Percentiles rank a stretch among this genome's conserved stretches.
Evolutionary conservation across 345 rosid species (phyloP).

Genomic region (Rhodamnia rubescens): DNA sequence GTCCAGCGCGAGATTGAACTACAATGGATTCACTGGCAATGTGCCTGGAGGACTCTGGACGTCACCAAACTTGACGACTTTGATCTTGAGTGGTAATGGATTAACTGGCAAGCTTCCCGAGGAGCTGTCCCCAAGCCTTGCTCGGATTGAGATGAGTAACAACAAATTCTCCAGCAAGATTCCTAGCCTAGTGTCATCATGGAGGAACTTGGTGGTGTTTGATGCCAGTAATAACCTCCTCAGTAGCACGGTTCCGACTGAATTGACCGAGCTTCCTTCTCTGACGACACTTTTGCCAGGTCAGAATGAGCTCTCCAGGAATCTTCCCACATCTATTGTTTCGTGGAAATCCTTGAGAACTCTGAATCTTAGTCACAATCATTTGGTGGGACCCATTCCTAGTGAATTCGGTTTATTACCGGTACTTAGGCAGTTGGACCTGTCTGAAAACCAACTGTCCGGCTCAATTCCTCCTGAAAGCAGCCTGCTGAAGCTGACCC

Average conservation of each 20-base stretch:
- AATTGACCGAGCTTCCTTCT: slow-evolving; percentile 23
- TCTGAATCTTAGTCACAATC: slow-evolving; percentile 34
- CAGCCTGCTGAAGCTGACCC: slow-evolving; percentile 6
- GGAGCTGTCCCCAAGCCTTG: slow-evolving; percentile 18
- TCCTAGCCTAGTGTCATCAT: slow-evolving; percentile 15
- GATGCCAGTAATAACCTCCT: slow-evolving; percentile 42
- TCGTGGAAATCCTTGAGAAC: slow-evolving; percentile 28
- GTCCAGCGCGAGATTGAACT: neutral
- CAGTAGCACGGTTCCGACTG: slow-evolving; percentile 29
- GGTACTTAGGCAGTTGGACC: slow-evolving; percentile 18
- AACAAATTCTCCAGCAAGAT: slow-evolving; percentile 40
- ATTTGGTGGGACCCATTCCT: slow-evolving; percentile 37
- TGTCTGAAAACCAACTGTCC: slow-evolving; percentile 39
- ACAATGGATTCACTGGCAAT: slow-evolving; percentile 26
- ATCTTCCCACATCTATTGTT: slow-evolving; percentile 28
- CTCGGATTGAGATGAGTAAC: slow-evolving; percentile 23
- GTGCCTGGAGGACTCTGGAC: slow-evolving; percentile 48
- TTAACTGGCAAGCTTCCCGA: slow-evolving; percentile 44
- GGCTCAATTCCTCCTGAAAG: slow-evolving; percentile 36
- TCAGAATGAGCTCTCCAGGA: slow-evolving; percentile 33
- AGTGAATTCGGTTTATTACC: slow-evolving; percentile 19
- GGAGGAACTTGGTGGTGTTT: slow-evolving; percentile 26
- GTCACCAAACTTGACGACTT: neutral
- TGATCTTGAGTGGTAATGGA: slow-evolving; percentile 19
- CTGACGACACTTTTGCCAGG: slow-evolving; percentile 27